Evolutionary conservation across 208 protist species (phyloP).

Genomic region (Trypanosoma theileri): DNA sequence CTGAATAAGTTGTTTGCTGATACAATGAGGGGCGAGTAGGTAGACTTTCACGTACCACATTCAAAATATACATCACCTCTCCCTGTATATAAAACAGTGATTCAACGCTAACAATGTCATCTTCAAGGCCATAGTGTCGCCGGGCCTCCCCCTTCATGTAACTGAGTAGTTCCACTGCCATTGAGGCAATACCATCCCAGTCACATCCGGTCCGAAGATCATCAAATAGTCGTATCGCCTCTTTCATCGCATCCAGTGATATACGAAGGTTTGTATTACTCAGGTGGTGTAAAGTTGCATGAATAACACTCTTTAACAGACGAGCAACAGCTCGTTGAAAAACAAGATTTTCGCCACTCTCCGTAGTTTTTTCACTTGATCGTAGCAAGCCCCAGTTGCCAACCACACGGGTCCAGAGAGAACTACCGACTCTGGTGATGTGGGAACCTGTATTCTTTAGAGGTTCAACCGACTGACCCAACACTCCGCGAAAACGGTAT

Average conservation of each 20-base stretch:
- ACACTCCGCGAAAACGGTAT: conserved; percentile 45
- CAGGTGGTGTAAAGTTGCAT: conserved; percentile 35
- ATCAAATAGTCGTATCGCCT: conserved; percentile 45
- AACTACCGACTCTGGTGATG: neutral
- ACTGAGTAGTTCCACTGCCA: conserved; percentile 41
- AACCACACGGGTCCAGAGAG: neutral
- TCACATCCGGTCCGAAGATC: conserved; percentile 32
- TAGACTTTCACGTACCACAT: neutral
- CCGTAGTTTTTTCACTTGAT: neutral
- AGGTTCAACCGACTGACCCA: conserved; percentile 22
- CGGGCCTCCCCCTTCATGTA: conserved; percentile 14
- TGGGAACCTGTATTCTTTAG: neutral
- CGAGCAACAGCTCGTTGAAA: conserved; percentile 49
- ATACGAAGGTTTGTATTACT: neutral
- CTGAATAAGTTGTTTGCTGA: conserved; percentile 3
- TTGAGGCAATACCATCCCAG: conserved; percentile 41
- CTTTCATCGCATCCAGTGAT: conserved; percentile 17
- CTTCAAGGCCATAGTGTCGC: neutral
- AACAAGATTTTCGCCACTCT: neutral
- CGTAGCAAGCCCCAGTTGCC: conserved; percentile 8
- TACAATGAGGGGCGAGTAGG: neutral
- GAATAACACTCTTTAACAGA: conserved; percentile 59
- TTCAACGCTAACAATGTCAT: neutral
- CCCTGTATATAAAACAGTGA: neutral
- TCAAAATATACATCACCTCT: neutral